Percentiles rank a stretch among this genome's conserved stretches.
Conservation (phyloP, 331 rosid species). For the Malus hybrid region DNA sequence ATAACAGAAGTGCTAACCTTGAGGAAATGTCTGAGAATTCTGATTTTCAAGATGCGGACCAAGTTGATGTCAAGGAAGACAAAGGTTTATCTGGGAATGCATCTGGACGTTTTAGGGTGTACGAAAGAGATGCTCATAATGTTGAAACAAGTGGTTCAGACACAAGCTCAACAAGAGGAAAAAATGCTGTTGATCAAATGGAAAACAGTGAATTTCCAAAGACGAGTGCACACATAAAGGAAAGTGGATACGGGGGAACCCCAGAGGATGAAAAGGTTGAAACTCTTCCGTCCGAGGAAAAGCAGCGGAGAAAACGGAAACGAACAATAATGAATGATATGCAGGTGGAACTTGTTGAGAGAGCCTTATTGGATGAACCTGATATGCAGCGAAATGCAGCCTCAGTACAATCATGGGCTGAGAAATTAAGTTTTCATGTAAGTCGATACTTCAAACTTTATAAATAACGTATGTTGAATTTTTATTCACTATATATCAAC, state of each 20-base stretch:
- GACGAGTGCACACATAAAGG: slow-evolving; percentile 35
- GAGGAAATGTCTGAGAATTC: slow-evolving; percentile 78
- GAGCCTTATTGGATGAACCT: slow-evolving; percentile 75
- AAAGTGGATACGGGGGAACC: slow-evolving; percentile 41
- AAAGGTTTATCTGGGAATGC: slow-evolving; percentile 44
- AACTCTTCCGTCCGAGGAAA: slow-evolving; percentile 41
- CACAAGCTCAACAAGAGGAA: slow-evolving; percentile 70
- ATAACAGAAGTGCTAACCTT: slow-evolving; percentile 39
- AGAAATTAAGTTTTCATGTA: slow-evolving; percentile 71
- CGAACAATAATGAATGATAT: slow-evolving; percentile 87
- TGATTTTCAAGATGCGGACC: slow-evolving; percentile 44
- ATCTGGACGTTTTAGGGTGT: slow-evolving; percentile 42
- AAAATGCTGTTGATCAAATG: slow-evolving; percentile 40
- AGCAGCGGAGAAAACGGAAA: slow-evolving; percentile 75
- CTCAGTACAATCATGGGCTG: slow-evolving; percentile 76
- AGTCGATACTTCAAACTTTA: slow-evolving; percentile 23
- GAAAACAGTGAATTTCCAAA: slow-evolving; percentile 49
- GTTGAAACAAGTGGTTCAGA: slow-evolving; percentile 93
- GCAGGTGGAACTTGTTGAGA: slow-evolving; percentile 63
- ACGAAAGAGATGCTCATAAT: slow-evolving; percentile 58
- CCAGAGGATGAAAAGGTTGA: slow-evolving; percentile 66
- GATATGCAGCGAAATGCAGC: slow-evolving; percentile 88
- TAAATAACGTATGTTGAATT: not conserved
- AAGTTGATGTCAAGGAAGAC: slow-evolving; percentile 32
- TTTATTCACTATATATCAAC: not conserved